Percentiles rank a stretch among this genome's conserved stretches.
Evolutionary conservation across 208 protist species (phyloP).

Genomic region (Trypanosoma congolense): DNA sequence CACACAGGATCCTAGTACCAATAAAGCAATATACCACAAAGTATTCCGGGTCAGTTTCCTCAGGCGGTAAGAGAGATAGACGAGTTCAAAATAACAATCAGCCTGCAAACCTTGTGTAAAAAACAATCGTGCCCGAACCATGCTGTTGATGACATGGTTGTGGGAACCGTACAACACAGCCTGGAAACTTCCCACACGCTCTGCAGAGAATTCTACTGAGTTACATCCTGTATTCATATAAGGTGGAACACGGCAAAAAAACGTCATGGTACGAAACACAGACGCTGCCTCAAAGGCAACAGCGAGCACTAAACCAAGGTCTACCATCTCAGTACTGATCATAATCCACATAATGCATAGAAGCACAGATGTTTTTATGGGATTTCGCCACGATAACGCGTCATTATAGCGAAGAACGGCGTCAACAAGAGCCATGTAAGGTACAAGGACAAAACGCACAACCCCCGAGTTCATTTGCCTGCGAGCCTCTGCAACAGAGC

Average conservation of each 20-base stretch:
- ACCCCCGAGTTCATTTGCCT: conserved; percentile 31
- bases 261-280: conserved; percentile 36
- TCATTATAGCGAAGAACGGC: conserved; percentile 46
- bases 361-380: conserved; percentile 51
- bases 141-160: conserved; percentile 64
- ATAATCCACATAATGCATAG: conserved; percentile 42
- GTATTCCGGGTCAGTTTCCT: conserved; percentile 29
- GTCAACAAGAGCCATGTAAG: conserved; percentile 70
- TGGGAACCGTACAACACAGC: conserved; percentile 67
- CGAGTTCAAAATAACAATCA: conserved; percentile 79
- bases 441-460: conserved; percentile 68
- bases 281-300: conserved; percentile 30
- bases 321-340: conserved; percentile 44
- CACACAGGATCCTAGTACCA: conserved; percentile 25
- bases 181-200: conserved; percentile 17
- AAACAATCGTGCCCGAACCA: conserved; percentile 69
- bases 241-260: conserved; percentile 51
- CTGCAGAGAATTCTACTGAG: neutral
- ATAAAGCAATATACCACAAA: conserved; percentile 14
- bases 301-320: conserved; percentile 39
- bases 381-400: conserved; percentile 56
- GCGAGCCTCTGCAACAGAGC: conserved; percentile 9
- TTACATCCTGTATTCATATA: conserved; percentile 12
- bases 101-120: conserved; percentile 70
- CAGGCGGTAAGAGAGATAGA: conserved; percentile 46